A percentile compares a stretch with the other conserved stretches of the same genome.
Conservation (phyloP, 768 basidiomycete species). For the Boletus speciosus region DNA sequence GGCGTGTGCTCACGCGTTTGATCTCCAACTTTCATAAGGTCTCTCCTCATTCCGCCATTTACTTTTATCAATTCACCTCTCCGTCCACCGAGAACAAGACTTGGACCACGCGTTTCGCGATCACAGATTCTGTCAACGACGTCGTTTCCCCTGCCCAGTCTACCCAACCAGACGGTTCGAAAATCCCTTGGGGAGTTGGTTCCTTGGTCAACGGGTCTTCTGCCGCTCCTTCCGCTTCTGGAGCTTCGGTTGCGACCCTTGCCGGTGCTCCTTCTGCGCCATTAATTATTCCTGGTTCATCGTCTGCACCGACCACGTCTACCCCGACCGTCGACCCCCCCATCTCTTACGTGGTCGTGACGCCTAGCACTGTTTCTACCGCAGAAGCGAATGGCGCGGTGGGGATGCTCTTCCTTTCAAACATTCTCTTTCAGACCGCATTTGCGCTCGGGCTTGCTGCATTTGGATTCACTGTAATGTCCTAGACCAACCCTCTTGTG, state of each 20-base stretch:
- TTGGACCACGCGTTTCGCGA: conserved; percentile 80
- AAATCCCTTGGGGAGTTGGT: conserved; percentile 68
- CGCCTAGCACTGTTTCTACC: background rate
- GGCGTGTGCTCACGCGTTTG: background rate
- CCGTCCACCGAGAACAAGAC: conserved; percentile 35
- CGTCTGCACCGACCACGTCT: background rate
- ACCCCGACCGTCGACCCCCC: background rate
- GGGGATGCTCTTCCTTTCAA: background rate
- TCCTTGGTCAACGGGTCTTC: conserved; percentile 46
- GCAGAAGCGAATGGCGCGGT: conserved; percentile 8
- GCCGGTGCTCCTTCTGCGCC: background rate
- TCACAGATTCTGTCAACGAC: conserved; percentile 49
- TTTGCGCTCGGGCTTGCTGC: conserved; percentile 19
- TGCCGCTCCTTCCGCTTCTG: conserved; percentile 23
- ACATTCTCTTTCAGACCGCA: conserved; percentile 12
- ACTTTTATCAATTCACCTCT: conserved; percentile 77
- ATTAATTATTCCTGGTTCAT: conserved; percentile 1
- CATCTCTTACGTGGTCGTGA: background rate
- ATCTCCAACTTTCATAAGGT: conserved; percentile 40
- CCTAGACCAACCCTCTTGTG: conserved; percentile 9
- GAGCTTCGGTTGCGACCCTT: no score
- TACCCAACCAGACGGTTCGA: conserved; percentile 47
- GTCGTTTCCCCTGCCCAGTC: conserved; percentile 48
- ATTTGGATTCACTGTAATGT: conserved; percentile 14
- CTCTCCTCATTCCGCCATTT: conserved; percentile 59